Conservation (phyloP, 805 yeast genomes). For the Lachancea mirantina region DNA sequence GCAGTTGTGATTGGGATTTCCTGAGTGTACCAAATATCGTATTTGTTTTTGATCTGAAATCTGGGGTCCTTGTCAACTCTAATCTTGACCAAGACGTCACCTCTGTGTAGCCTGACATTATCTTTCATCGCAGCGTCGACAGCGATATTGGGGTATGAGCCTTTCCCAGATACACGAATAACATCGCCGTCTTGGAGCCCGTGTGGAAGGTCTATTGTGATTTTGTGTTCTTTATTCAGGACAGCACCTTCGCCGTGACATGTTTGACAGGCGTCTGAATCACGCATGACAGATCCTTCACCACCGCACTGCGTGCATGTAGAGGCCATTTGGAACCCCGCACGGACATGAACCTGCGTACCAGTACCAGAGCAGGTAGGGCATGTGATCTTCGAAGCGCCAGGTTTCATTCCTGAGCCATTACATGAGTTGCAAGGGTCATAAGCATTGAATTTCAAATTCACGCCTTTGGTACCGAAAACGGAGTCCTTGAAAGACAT, state of each 20-base stretch:
- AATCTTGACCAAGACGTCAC: constrained; percentile 81
- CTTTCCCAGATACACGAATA: constrained; percentile 77
- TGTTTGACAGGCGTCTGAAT: constrained; percentile 59
- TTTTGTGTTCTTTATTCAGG: constrained; percentile 51
- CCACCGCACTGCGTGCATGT: constrained; percentile 88
- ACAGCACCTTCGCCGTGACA: constrained; percentile 91
- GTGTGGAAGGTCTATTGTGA: constrained; percentile 77
- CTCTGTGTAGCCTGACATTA: constrained; percentile 61
- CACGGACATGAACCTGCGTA: constrained; percentile 73
- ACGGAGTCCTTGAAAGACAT: constrained; percentile 81
- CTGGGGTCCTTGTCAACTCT: constrained; percentile 67
- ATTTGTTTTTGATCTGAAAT: constrained; percentile 57
- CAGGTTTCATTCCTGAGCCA: constrained; percentile 79
- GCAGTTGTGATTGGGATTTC: constrained; percentile 92
- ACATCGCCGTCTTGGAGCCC: constrained; percentile 86
- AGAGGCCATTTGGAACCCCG: constrained; percentile 95
- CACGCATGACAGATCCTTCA: constrained; percentile 68
- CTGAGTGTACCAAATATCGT: constrained; percentile 54
- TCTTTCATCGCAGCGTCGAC: constrained; percentile 43
- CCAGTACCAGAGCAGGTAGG: constrained; percentile 90
- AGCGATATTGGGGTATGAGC: constrained; percentile 79
- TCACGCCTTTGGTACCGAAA: constrained; percentile 59
- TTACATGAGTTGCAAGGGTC: constrained; percentile 73
- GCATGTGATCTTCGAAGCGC: constrained; percentile 68
- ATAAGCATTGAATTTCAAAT: constrained; percentile 63